Conservation (phyloP, 495 filamentous ascomycete genomes). For the Lepraria neglecta region DNA sequence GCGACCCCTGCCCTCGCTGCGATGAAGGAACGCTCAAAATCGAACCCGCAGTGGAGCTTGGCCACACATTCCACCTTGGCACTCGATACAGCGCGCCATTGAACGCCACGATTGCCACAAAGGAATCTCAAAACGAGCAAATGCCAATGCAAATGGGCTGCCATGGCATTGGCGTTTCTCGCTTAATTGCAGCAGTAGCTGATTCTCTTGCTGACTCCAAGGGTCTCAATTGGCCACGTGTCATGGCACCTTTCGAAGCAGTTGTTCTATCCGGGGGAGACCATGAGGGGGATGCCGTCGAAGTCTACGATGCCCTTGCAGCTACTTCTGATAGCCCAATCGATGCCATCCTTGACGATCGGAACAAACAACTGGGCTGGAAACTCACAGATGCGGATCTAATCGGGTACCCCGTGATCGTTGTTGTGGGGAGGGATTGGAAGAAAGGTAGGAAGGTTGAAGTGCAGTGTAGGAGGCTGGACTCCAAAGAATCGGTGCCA, state of each 20-base stretch:
- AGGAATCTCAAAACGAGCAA: conserved; percentile 21
- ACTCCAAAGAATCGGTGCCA: neutral
- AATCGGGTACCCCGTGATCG: conserved; percentile 77
- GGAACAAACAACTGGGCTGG: conserved; percentile 63
- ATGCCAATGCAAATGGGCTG: conserved; percentile 84
- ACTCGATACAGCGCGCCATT: conserved; percentile 78
- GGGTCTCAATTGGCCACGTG: conserved; percentile 84
- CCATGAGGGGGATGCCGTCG: conserved; percentile 44
- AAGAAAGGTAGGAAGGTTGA: conserved; percentile 55
- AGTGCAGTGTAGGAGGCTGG: conserved; percentile 67
- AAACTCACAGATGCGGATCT: conserved; percentile 84
- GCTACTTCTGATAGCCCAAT: conserved; percentile 24
- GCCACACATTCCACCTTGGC: conserved; percentile 91
- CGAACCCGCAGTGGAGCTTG: conserved; percentile 76
- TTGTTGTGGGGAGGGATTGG: conserved; percentile 75
- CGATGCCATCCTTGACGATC: conserved; percentile 74
- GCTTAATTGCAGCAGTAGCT: conserved; percentile 81
- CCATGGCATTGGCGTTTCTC: conserved; percentile 89
- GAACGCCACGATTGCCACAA: conserved; percentile 48
- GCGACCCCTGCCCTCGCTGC: conserved; percentile 70
- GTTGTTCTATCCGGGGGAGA: conserved; percentile 56
- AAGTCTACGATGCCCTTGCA: conserved; percentile 23
- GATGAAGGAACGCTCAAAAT: conserved; percentile 53
- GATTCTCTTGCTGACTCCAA: conserved; percentile 61
- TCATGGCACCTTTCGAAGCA: conserved; percentile 79